Evolutionary conservation across 2,329 filamentous ascomycete species (phyloP), one percentile per base, ranked within the genome.

Genomic region (Colletotrichum sp.): DNA sequence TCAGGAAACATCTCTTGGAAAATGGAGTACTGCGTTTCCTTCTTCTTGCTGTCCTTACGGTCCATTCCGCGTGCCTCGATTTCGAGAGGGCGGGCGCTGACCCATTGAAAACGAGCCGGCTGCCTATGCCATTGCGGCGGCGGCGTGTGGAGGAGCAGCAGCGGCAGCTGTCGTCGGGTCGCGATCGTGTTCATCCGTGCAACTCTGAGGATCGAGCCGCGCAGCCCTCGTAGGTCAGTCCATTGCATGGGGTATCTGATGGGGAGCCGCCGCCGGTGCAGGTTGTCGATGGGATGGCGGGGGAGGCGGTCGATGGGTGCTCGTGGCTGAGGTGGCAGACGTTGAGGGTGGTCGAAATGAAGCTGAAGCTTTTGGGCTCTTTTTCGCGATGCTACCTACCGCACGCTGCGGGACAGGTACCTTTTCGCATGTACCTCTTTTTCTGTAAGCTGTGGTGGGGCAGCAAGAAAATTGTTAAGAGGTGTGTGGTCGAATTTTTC

Each of bases 161-260:
- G 69, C 69, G 73, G 56, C 27, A 76, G 70, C 74, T 66, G 69
- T 73, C 66, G 74, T 60, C 70, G 70, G 74, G 70, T 55, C 18
- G 70, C 70, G 56, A 52, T 61, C 22, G 65, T 65, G 65, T 52
- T 69, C 73, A 77, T 76, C 43, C 65, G 73, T 75, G 76, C 73
- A 68, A 76, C 74, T 69, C 73, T 76, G 60, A 39, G 61, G 65
- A 62, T 66, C 68, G 66, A 69, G 70, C 69, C 71, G 61, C 76
- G 58, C 70, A 76, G 66, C 66, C 66, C 70, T 77, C 74, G 70
- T 28, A 70, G 66, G 34, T 76, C 76, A 76, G 74, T 70, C 76
- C 74, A 77, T 77, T 58, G 76, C 76, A 77, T 77, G 74, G 36
- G 30, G 70, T 66, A 52, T 52, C 25, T 66, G 30, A 27, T 43